phyloP scores from a whole-genome alignment of 179 eudicot species.

The Silene vulgaris region DNA sequence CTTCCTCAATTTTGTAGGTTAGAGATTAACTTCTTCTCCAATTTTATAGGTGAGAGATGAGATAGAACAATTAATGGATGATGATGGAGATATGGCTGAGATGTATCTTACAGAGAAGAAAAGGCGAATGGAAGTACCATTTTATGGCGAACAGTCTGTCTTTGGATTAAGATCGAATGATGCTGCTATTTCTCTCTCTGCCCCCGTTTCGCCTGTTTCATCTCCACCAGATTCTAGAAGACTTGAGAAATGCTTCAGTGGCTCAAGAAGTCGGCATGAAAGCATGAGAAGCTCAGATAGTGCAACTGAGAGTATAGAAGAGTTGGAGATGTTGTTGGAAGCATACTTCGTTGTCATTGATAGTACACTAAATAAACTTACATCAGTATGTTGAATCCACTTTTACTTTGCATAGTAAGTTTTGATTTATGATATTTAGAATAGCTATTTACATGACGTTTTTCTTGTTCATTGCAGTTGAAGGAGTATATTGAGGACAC shows the following conservation, averaged over 20 bases:
- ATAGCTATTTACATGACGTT: background rate
- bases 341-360: conserved; percentile 95
- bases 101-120: conserved; percentile 98
- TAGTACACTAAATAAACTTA: conserved; percentile 87
- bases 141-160: conserved; percentile 77
- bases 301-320: conserved; percentile 69
- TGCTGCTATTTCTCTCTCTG: conserved; percentile 56
- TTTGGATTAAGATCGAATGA: conserved; percentile 60
- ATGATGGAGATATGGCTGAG: conserved; percentile 99
- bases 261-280: conserved; percentile 85
- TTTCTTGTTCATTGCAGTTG: conserved; percentile 43
- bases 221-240: conserved; percentile 62
- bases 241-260: conserved; percentile 81
- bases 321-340: conserved; percentile 93
- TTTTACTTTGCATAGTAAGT: background rate
- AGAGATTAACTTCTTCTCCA: conserved; percentile 25
- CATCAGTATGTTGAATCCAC: conserved; percentile 54
- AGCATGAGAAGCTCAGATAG: conserved; percentile 77
- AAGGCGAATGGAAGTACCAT: conserved; percentile 60
- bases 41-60: conserved; percentile 82
- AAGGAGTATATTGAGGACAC: conserved; percentile 95
- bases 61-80: conserved; percentile 98
- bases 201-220: conserved; percentile 91
- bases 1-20: conserved; percentile 42
- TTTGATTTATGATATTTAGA: background rate